Evolutionary conservation across 2,329 filamentous ascomycete genomes (phyloP), one percentile per base, ranked within the genome.

Genomic region (Diaporthe vaccinii): DNA sequence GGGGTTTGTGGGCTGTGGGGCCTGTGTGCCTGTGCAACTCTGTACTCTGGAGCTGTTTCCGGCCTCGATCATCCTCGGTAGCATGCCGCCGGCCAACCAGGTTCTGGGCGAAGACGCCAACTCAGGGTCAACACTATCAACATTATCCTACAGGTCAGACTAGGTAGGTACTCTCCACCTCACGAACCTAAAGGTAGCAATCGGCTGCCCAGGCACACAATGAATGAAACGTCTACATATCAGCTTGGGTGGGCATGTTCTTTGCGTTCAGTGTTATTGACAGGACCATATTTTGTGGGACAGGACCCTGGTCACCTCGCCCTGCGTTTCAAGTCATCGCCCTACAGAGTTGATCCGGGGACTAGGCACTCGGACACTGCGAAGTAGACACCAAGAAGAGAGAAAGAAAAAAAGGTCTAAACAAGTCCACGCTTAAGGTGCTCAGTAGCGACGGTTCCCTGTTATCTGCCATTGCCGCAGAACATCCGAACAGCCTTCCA

Each of bases 311-410:
- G 65, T 12, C 49, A 41, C 36, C 14, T 51, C 22, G 49, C 8
- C 46, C 22, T 55, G n/a, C 34, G 65, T 69, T 69, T 69, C 65
- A 69, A 69, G 65, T 55, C 10, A 46, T 68, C 44, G 44, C 65
- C 65, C 34, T 68, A 22, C n/a, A 51, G 22, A 28, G 34, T 69
- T 69, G 34, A 31, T 55, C 46, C 46, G 31, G 31, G 22, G n/a
- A 36, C 58, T n/a, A 51, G 28, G 31, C 10, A 68, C 46, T 68
- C 22, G 31, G 31, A 36, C 31, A 12, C 22, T 25, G 31, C 8
- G 17, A 25, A 25, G 46, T 41, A 4, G 14, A 3, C 62, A 39
- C 22, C n/a, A 62, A 36, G 20, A 53, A 31, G 28, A 28, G 10
- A 55, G 20, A 31, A 17, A 31, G 14, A 7, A 34, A 34, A 58